Evolutionary conservation across 768 basidiomycete genomes (phyloP), one percentile per base, ranked within the genome.

Genomic region (Leucocoprinus leucothites): DNA sequence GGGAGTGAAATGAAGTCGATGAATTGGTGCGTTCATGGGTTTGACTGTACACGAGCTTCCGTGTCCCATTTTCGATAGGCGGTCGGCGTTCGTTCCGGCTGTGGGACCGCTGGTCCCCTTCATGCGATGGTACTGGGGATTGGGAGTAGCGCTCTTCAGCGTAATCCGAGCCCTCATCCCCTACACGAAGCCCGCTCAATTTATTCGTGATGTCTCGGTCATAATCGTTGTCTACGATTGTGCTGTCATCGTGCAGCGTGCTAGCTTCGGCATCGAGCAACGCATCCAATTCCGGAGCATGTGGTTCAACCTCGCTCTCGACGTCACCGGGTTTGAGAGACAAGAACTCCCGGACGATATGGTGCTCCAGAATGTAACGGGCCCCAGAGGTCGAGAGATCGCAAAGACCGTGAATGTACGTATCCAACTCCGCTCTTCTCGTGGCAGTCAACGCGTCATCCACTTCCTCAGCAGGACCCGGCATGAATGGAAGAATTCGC

Each of bases 401-500:
- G 67, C 92, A 89, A 13, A 99, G 78, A 51, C 84, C 82, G 63
- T 81, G 81, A 35, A 98, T 79, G 70, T 99, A 99, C 26, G 89
- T 86, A 63, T 97, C 90, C 25, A 99, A 79, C 64, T 98, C 97
- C 18, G 75, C 77, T 57, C 87, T 81, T 51, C 97, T 78, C 31
- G 83, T 81, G 14, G 87, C 84, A 24, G 94, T 96, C 60, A 98
- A 77, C 38, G 79, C 77, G 59, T 92, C 88, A 71, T 94, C 87
- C 31, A 98, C 93, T 18, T 85, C 74, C 22, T 88, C 79, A 6
- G 89, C 83, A 4, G 95, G 97, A 2, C 97, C 97, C 2, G 97
- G 97, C 97, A 99, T 99, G 71, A 85, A 98, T 1, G 97, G 97
- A 24, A 99, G 74, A 48, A 96, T 88, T 34, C 97, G 81, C 8